Base-by-base conservation (phyloP, 2,329 filamentous ascomycete genomes). In the Pseudogymnoascus sp. region DNA sequence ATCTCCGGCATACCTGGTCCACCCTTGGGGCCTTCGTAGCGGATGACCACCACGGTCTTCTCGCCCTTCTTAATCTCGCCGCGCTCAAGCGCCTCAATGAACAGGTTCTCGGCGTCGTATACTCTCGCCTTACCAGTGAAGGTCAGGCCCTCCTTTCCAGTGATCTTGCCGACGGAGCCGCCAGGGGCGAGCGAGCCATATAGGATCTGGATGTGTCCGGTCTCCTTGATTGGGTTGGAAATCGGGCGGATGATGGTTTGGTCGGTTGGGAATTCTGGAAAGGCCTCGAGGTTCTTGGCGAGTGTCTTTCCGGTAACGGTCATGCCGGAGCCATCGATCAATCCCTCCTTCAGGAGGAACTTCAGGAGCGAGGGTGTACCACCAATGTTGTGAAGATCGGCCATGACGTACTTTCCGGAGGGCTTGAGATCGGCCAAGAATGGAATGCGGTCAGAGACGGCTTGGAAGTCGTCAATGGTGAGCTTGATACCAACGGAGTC, bases 401-500 rank as follows among this genome's bases (percentile, higher is more conserved):
- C 77, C 79, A 85, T 84, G 57, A 85, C 82, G 63, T 83, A 84
- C 70, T 84, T 84, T 61, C 82, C 82, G 4, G 88, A 91, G 2
- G 90, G 90, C 78, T 93, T 92, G 41, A 94, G 79, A 72, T 94
- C 89, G 7, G 90, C 89, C 22, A 94, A 80, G 79, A 92, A 88
- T 20, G 90, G 90, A 16, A 82, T 90, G 57, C 86, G 83, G 77
- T 94, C 86, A 0, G 88, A 91, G 58, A 93, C 88, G 67, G 81
- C 78, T 77, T 94, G 90, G 84, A 93, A 93, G 76, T 94, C 90
- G 68, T 94, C 90, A 63, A 94, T 87, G 54, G 87, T 90, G 61
- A 94, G 83, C 74, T 90, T 89, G 72, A 94, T 82, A 68, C 89
- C 90, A 20, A 91, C 89, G 5, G 87, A 82, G 75, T 93, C 87